Conservation (phyloP, 257 asterid species). For the Datura wrightii region DNA sequence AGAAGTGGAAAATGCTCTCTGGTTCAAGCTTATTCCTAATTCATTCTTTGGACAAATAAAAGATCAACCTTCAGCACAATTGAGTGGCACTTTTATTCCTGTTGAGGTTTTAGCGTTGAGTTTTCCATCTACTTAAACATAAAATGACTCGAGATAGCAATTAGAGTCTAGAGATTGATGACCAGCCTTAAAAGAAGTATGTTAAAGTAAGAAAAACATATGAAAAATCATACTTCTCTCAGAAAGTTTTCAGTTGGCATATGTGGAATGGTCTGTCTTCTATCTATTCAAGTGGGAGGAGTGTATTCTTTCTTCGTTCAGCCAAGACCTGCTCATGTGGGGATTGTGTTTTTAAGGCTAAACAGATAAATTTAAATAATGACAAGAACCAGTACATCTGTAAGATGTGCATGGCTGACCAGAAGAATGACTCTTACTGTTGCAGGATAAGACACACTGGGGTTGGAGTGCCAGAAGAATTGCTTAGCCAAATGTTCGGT, state of each 20-base stretch:
- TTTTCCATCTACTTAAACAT: background rate
- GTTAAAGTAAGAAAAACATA: background rate
- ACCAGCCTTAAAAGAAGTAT: background rate
- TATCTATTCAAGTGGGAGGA: background rate
- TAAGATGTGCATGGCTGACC: slow-evolving; percentile 3
- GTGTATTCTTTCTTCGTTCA: slow-evolving; percentile 2
- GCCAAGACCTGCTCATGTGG: background rate
- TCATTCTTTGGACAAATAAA: background rate
- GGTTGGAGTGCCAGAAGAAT: slow-evolving; percentile 79
- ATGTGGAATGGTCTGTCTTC: background rate
- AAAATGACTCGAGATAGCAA: background rate
- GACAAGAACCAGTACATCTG: background rate
- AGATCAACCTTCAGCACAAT: slow-evolving; percentile 5
- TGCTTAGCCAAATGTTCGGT: slow-evolving; percentile 81
- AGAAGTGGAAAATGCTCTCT: slow-evolving; percentile 6
- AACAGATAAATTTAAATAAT: background rate
- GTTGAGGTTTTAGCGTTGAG: background rate
- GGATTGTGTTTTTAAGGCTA: background rate
- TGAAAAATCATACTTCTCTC: slow-evolving; percentile 1
- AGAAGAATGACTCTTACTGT: background rate
- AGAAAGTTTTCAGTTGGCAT: slow-evolving; percentile 2
- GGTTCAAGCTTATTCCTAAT: background rate
- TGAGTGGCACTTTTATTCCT: background rate
- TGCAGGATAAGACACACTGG: slow-evolving; percentile 84
- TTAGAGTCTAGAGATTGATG: background rate